phyloP scores from a whole-genome alignment of 2,329 filamentous ascomycete genomes.

The Periglandula ipomoeae region DNA sequence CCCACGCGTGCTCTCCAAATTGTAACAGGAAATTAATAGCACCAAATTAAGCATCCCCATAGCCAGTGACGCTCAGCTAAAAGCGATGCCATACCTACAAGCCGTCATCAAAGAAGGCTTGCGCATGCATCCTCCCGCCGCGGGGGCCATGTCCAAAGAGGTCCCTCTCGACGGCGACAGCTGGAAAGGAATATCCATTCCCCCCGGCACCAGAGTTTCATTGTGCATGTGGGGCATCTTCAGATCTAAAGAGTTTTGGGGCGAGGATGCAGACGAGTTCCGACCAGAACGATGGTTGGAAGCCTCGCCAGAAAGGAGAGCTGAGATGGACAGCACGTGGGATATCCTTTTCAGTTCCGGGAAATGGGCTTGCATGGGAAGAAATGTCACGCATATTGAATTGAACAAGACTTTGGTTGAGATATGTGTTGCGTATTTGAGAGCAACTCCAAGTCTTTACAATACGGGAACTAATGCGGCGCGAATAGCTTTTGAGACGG shows the following conservation, averaged over 20 bases:
- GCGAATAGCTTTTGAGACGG: slow-evolving; percentile 18
- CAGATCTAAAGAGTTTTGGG: slow-evolving; percentile 24
- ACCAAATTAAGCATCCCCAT: slow-evolving; percentile 8
- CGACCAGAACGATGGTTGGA: slow-evolving; percentile 30
- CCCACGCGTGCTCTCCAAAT: slow-evolving; percentile 33
- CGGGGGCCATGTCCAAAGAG: slow-evolving; percentile 26
- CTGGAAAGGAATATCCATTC: slow-evolving; percentile 23
- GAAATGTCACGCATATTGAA: slow-evolving; percentile 29
- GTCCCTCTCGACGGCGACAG: slow-evolving; percentile 21
- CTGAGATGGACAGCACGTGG: slow-evolving; percentile 25
- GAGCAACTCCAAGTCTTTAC: not conserved
- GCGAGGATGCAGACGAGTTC: slow-evolving; percentile 24
- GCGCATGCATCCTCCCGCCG: slow-evolving; percentile 27
- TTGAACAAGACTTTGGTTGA: slow-evolving; percentile 32
- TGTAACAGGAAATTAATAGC: slow-evolving; percentile 24
- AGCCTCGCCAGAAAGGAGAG: slow-evolving; percentile 18
- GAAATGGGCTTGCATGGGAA: slow-evolving; percentile 29
- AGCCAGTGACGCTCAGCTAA: slow-evolving; percentile 23
- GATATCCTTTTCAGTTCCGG: slow-evolving; percentile 32
- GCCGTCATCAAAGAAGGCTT: slow-evolving; percentile 41
- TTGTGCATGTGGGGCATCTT: slow-evolving; percentile 27
- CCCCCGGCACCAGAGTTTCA: slow-evolving; percentile 22
- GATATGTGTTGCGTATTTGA: slow-evolving; percentile 15
- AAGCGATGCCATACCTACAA: slow-evolving; percentile 31
- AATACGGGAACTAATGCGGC: not conserved